Conservation (phyloP, 23 red algal species). For the Cyanidioschyzon merolae region DNA sequence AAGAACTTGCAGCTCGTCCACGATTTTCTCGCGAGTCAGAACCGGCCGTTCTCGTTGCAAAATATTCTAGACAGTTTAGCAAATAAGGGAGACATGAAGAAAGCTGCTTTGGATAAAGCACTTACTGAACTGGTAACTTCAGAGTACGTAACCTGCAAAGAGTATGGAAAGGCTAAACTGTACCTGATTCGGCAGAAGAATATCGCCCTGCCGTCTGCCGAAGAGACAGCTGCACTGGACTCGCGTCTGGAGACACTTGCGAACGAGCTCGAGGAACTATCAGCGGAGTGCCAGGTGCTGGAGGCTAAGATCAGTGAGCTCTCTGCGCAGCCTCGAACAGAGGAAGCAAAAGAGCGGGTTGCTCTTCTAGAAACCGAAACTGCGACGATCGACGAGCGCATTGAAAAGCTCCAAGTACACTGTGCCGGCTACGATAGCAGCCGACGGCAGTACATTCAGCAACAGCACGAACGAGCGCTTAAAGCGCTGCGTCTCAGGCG, state of each 20-base stretch:
- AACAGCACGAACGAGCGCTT: slow-evolving; percentile 26
- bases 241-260: slow-evolving; percentile 26
- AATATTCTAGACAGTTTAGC: slow-evolving; percentile 83
- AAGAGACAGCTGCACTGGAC: slow-evolving; percentile 45
- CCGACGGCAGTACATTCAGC: slow-evolving; percentile 45
- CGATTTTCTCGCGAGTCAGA: slow-evolving; percentile 26
- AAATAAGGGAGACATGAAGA: slow-evolving; percentile 49
- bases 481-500: slow-evolving; percentile 53
- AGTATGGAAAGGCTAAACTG: slow-evolving; percentile 98
- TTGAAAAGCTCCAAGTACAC: slow-evolving; percentile 17
- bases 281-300: background rate
- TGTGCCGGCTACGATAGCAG: slow-evolving; percentile 37
- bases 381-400: background rate
- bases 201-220: slow-evolving; percentile 61
- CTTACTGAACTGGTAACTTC: slow-evolving; percentile 61
- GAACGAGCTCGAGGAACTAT: slow-evolving; percentile 26
- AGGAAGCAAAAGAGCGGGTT: slow-evolving; percentile 17
- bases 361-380: background rate
- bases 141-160: slow-evolving; percentile 62
- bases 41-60: slow-evolving; percentile 76
- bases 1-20: background rate
- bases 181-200: slow-evolving; percentile 55
- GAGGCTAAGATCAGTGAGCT: background rate
- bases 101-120: slow-evolving; percentile 60
- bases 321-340: slow-evolving; percentile 11